Percentiles rank a stretch among this genome's conserved stretches.
phyloP scores from a whole-genome alignment of 257 asterid genomes.

The Ajuga chamaepitys region DNA sequence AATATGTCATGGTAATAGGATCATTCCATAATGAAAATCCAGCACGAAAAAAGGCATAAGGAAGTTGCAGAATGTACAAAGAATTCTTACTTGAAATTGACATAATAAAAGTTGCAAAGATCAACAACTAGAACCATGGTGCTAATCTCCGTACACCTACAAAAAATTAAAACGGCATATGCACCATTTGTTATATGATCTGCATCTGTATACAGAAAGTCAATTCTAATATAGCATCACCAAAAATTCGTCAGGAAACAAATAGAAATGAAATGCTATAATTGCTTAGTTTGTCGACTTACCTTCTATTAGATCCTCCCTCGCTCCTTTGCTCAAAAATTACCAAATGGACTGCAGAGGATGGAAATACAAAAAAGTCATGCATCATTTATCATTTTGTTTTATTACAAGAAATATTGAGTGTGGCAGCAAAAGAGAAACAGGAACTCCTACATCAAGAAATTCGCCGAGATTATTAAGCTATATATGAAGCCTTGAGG shows the following conservation, averaged over 20 bases:
- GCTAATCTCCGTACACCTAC: constrained; percentile 82
- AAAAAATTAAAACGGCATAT: background rate
- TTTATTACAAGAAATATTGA: background rate
- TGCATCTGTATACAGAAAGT: background rate
- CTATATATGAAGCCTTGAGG: background rate
- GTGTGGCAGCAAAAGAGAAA: background rate
- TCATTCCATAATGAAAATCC: background rate
- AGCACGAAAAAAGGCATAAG: background rate
- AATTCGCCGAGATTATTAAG: too few relatives aligned
- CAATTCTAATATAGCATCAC: background rate
- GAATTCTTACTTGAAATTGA: constrained; percentile 41
- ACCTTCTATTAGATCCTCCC: constrained; percentile 73
- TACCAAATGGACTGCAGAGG: constrained; percentile 62
- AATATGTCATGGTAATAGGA: too few relatives aligned
- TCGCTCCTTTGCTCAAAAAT: constrained; percentile 70
- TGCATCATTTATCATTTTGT: background rate
- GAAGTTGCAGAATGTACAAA: background rate
- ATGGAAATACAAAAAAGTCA: constrained; percentile 2
- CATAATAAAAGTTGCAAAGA: constrained; percentile 33
- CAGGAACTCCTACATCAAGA: background rate
- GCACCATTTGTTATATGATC: background rate
- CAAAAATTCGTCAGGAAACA: background rate
- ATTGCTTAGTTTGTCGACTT: background rate
- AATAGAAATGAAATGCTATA: background rate
- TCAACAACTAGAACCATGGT: constrained; percentile 34